These are phyloP conservation scores for Petrea volubilis DNA, from an alignment of 257 asterid genomes.

Conservation along the genomic window DNA sequence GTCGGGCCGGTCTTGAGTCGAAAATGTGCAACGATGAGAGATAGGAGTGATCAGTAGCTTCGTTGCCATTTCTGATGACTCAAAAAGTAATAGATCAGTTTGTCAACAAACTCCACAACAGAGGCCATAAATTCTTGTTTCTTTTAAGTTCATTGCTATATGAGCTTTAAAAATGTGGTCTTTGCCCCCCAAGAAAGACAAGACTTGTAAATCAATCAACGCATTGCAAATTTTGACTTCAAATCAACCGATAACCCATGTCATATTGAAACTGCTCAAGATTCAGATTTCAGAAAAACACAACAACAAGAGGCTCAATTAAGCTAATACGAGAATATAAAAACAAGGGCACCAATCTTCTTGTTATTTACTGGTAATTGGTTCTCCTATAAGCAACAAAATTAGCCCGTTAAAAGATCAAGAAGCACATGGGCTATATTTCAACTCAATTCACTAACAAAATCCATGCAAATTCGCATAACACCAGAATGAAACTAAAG, in stretches of 20 bases:
- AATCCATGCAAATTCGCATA: neutral
- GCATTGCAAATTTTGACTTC: neutral
- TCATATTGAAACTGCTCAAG: neutral
- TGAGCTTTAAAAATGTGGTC: neutral
- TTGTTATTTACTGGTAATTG: neutral
- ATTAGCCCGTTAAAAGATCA: neutral
- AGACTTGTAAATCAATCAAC: neutral
- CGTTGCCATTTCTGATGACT: slow-evolving; percentile 46
- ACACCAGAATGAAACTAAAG: neutral
- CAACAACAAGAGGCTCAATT: neutral
- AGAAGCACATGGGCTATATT: neutral
- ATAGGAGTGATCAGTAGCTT: slow-evolving; percentile 50
- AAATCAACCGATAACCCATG: neutral
- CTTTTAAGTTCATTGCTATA: neutral
- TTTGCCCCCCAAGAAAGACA: neutral
- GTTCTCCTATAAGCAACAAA: neutral
- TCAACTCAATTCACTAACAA: neutral
- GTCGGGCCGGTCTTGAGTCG: slow-evolving; percentile 28
- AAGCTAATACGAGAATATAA: neutral
- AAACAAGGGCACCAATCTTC: neutral
- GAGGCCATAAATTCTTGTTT: neutral
- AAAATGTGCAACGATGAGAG: slow-evolving; percentile 37
- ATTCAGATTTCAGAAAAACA: neutral
- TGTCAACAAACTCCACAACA: neutral
- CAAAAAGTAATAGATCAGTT: slow-evolving; percentile 17